These are phyloP conservation scores for Geotrichum restrictum DNA, from an alignment of 1,139 yeast genomes.

Conservation along the genomic window DNA sequence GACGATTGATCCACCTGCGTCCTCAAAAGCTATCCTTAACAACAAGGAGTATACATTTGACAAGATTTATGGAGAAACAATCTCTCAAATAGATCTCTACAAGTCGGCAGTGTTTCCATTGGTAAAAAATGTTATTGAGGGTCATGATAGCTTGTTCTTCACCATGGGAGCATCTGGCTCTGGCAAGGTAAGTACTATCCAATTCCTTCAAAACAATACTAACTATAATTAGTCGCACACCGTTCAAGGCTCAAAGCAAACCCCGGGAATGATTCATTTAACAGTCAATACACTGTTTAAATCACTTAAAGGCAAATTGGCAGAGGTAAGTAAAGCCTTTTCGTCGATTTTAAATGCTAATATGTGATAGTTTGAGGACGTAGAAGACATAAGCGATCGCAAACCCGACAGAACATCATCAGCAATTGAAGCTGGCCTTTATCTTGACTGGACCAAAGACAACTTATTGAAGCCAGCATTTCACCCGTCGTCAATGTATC, in stretches of 20 bases:
- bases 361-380: slow-evolving; percentile 33
- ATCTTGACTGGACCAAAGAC: slow-evolving; percentile 33
- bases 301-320: slow-evolving; percentile 42
- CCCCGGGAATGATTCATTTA: slow-evolving; percentile 38
- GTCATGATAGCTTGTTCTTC: slow-evolving; percentile 44
- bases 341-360: background rate
- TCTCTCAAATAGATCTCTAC: slow-evolving; percentile 36
- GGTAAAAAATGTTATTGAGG: slow-evolving; percentile 35
- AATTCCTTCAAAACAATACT: background rate
- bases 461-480: slow-evolving; percentile 12
- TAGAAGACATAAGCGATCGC: slow-evolving; percentile 28
- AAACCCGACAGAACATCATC: slow-evolving; percentile 34
- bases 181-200: slow-evolving; percentile 39
- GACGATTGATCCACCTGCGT: slow-evolving; percentile 23
- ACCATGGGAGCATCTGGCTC: slow-evolving; percentile 52
- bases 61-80: slow-evolving; percentile 36
- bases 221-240: slow-evolving; percentile 28
- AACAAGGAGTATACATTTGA: slow-evolving; percentile 31
- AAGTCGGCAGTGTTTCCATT: slow-evolving; percentile 34
- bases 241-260: slow-evolving; percentile 31
- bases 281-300: slow-evolving; percentile 45
- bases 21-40: slow-evolving; percentile 16
- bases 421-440: slow-evolving; percentile 38
- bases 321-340: slow-evolving; percentile 29
- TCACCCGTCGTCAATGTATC: slow-evolving; percentile 21